Evolutionary conservation across 805 yeast genomes (phyloP), one percentile per base, ranked within the genome.

Genomic region (Maudiozyma serrabonitensis): DNA sequence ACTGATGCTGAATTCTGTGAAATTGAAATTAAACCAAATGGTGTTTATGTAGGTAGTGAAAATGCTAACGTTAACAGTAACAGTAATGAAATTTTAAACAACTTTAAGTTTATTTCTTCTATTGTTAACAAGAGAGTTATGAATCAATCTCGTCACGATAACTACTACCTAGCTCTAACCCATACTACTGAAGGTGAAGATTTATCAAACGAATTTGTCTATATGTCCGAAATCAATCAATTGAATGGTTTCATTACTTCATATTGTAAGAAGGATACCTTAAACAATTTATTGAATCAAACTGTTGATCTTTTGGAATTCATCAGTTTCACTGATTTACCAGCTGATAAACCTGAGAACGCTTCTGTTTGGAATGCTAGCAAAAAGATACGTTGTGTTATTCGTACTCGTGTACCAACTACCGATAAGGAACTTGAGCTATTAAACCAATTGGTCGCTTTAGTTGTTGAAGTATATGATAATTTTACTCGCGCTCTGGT

Each of bases 141-240:
- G 96, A 80, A 81, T 64, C 75, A 77, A 46, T 72, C 75, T 53
- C 85, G 98, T 69, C 81, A 75, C 45, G 79, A 78, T 50, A 82
- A 85, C 70, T 93, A 88, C 70, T 91, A 72, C 69, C 73, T 91
- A 61, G 84, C 95, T 1, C 75, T 90, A 61, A 87, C 98, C 55
- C 86, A 80, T 57, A 87, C 96, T 41, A 59, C 83, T 41, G 95
- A 88, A 63, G 80, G 84, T 25, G 64, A 75, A 26, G 75, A 77
- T 56, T 72, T 91, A 58, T 95, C 96, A 35, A 58, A 69, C 43
- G 80, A 84, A 54, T 86, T 76, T 62, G 95, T 87, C 26, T 87
- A 79, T 70, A 90, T 93, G 98, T 74, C 85, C 58, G 99, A 93
- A 73, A 80, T 80, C 50, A 75, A 81, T 53, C 98, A 91, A 65